Evolutionary conservation across 306 rosid species (phyloP).

Genomic region (Comarum palustre): DNA sequence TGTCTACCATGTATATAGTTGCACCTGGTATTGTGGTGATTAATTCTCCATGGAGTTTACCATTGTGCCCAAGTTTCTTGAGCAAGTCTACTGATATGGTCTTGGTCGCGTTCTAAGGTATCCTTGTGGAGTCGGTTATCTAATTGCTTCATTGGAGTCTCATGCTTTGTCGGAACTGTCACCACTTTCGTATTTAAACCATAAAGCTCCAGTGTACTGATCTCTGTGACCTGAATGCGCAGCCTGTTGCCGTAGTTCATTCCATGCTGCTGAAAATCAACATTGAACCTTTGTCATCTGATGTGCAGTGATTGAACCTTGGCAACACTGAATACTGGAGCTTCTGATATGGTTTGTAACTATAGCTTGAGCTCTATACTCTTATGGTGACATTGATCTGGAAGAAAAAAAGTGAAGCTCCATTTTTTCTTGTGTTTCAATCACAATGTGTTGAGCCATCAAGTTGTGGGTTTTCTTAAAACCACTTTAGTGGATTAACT

Average conservation of each 20-base stretch:
- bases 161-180: constrained; percentile 12
- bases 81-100: constrained; percentile 17
- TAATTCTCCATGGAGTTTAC: neutral
- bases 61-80: constrained; percentile 19
- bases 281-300: neutral
- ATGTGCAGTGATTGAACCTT: constrained; percentile 3
- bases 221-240: constrained; percentile 1
- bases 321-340: neutral
- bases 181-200: constrained; percentile 5
- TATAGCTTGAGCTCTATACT: constrained; percentile 1
- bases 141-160: constrained; percentile 20
- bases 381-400: neutral
- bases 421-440: neutral
- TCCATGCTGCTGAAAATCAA: constrained; percentile 7
- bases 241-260: constrained; percentile 13
- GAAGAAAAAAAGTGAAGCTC: neutral
- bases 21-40: constrained; percentile 15
- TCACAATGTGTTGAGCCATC: neutral
- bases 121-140: constrained; percentile 6
- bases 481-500: constrained; percentile 5
- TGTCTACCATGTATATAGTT: constrained; percentile 16
- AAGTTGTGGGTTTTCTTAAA: neutral
- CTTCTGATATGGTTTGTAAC: neutral
- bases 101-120: constrained; percentile 5
- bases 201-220: constrained; percentile 1